Percentiles rank a stretch among this genome's conserved stretches.
Conservation (phyloP, 768 basidiomycete genomes). For the Auricularia sp. region DNA sequence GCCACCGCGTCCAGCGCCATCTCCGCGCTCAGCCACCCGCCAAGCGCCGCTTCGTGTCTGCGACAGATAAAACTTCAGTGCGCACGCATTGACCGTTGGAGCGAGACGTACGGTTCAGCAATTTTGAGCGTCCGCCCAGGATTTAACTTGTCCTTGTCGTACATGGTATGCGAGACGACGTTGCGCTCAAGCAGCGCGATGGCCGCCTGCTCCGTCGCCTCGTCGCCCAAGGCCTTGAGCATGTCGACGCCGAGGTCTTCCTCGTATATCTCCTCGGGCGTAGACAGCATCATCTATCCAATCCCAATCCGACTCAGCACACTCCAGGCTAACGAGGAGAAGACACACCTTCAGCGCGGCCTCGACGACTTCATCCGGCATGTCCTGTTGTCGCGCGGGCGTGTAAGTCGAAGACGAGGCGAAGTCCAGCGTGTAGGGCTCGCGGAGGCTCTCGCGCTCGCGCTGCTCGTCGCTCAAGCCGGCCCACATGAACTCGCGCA, state of each 20-base stretch:
- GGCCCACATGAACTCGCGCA: slow-evolving; percentile 70
- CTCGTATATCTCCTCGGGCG: slow-evolving; percentile 59
- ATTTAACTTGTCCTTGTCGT: slow-evolving; percentile 48
- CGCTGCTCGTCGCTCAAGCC: slow-evolving; percentile 61
- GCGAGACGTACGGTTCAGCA: slow-evolving; percentile 48
- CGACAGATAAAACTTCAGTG: not conserved
- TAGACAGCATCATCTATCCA: slow-evolving; percentile 64
- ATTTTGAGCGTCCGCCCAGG: slow-evolving; percentile 72
- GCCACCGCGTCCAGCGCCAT: slow-evolving; percentile 56
- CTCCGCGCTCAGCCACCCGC: slow-evolving; percentile 53
- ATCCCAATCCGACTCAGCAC: not conserved
- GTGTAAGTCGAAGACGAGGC: slow-evolving; percentile 12
- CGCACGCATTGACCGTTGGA: not conserved
- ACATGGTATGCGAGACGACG: slow-evolving; percentile 54
- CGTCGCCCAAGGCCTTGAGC: slow-evolving; percentile 46
- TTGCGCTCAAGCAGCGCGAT: slow-evolving; percentile 52
- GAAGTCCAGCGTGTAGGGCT: slow-evolving; percentile 42
- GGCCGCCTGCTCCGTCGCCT: slow-evolving; percentile 43
- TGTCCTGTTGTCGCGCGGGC: slow-evolving; percentile 25
- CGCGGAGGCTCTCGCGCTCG: slow-evolving; percentile 53
- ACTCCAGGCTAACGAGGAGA: not conserved
- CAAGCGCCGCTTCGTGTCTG: slow-evolving; percentile 59
- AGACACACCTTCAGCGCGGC: slow-evolving; percentile 54
- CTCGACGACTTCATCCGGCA: slow-evolving; percentile 35
- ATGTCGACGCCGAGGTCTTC: slow-evolving; percentile 45